These are phyloP conservation scores for Sphagnum fallax DNA, from an alignment of 228 moss, liverwort and hornwort genomes.

Conservation along the genomic window DNA sequence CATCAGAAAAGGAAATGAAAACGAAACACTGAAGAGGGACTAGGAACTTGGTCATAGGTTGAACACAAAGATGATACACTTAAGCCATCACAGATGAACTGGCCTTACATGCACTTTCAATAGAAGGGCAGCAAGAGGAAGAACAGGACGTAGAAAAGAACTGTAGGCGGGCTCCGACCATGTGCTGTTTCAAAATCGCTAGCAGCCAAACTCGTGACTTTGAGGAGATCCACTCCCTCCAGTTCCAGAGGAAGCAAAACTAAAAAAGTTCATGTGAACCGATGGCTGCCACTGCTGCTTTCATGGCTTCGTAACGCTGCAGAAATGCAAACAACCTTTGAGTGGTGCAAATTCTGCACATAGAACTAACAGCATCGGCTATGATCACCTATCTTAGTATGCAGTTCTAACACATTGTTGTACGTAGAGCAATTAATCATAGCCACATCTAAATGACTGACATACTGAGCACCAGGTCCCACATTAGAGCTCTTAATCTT, in stretches of 20 bases:
- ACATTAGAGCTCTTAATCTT: too few species aligned
- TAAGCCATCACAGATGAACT: not conserved
- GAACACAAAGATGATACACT: too few species aligned
- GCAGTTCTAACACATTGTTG: too few species aligned
- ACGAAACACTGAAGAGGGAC: too few species aligned
- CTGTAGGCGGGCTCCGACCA: conserved; percentile 70
- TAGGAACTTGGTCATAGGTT: too few species aligned
- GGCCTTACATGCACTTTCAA: conserved; percentile 64
- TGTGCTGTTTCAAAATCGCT: conserved; percentile 88
- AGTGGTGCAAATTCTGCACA: too few species aligned
- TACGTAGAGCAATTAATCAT: too few species aligned
- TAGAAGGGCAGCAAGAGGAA: conserved; percentile 65
- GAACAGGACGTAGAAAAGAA: conserved; percentile 52
- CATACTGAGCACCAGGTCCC: too few species aligned
- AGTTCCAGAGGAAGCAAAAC: conserved; percentile 73
- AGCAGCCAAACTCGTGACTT: conserved; percentile 83
- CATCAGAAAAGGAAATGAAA: too few species aligned
- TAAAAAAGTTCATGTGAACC: conserved; percentile 68
- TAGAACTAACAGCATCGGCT: too few species aligned
- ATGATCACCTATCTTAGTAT: too few species aligned
- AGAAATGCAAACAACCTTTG: not conserved
- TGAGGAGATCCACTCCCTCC: conserved; percentile 67
- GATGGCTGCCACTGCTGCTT: conserved; percentile 82
- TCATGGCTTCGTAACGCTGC: conserved; percentile 42
- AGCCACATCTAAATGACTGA: too few species aligned